Conservation (phyloP, 192 early-diverging fungal species). For the Backusella psychrophila region DNA sequence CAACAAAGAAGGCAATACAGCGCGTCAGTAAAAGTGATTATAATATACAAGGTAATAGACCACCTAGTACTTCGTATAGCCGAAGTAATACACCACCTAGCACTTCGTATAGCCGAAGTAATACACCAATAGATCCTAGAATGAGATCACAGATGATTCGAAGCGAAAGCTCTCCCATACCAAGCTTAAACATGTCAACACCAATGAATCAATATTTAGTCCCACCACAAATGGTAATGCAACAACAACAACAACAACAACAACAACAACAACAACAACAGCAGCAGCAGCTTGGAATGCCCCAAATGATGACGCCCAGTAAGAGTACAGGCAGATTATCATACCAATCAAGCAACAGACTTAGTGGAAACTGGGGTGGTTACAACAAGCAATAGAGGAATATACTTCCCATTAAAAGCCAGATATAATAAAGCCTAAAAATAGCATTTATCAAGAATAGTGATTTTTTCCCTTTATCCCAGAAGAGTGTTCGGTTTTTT, state of each 20-base stretch:
- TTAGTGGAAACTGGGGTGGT: not conserved
- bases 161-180: slow-evolving; percentile 17
- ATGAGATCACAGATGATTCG: slow-evolving; percentile 19
- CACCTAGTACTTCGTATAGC: not conserved
- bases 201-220: not conserved
- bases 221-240: not conserved
- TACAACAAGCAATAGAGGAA: not conserved
- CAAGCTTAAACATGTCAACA: not conserved
- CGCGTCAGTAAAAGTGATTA: slow-evolving; percentile 6
- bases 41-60: slow-evolving; percentile 4
- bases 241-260: not conserved
- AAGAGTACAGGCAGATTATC: not conserved
- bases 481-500: slow-evolving; percentile 24
- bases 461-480: slow-evolving; percentile 8
- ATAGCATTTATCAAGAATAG: not conserved
- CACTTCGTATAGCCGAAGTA: not conserved
- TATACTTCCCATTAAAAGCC: not conserved
- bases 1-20: not conserved
- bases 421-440: not conserved
- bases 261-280: not conserved
- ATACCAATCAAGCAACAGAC: slow-evolving; percentile 1
- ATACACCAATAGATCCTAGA: not conserved
- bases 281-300: not conserved
- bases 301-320: not conserved
- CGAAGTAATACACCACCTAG: not conserved